Base-by-base conservation (phyloP, 164 flowering plant species). In the Euptelea pleiosperma region DNA sequence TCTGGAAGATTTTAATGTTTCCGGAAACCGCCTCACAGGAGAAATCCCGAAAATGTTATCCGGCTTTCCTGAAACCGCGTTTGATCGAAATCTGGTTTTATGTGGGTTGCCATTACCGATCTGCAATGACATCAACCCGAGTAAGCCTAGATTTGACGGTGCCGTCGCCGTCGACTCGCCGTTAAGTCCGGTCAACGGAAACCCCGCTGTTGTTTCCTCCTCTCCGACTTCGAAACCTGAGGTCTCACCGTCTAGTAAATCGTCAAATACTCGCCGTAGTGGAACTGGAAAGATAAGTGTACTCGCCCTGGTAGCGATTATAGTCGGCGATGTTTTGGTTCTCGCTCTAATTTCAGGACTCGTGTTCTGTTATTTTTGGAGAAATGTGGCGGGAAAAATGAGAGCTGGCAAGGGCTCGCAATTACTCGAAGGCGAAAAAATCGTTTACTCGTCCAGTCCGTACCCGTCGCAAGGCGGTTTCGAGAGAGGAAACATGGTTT, bases 401-500 rank as follows among this genome's bases (percentile, higher is more conserved):
- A 16, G 63, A 15, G 31, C 41, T 15, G 63, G 71, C 26, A 62
- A 51, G 64, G 29, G 60, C 35, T 75, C 82, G 19, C 72, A 69
- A 30, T 37, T 82, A 2, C 41, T 66, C 3, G 79, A 77, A 52
- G 75, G 74, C 18, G 93, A 85, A 66, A 86, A 85, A 53, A 80
- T 87, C 14, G 79, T 84, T 22, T 82, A 81, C 75, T 79, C 91
- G 2, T 64, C 84, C 43, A 79, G 81, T 41, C 83, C 89, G 41
- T 82, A 77, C 49, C 73, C 78, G 24, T 67, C 68, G 6, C 78
- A 70, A 45, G 60, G 42, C 7, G 81, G 75, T 16, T 52, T 52
- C 15, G 94, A 84, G 71, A 75, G 86, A 66, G 95, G 95, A 0
- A 67, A 70, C 47, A 80, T 91, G 91, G 85, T 88, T 57, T 91